Base-by-base conservation (phyloP, 2,329 filamentous ascomycete species). In the Cladosporium phlei region DNA sequence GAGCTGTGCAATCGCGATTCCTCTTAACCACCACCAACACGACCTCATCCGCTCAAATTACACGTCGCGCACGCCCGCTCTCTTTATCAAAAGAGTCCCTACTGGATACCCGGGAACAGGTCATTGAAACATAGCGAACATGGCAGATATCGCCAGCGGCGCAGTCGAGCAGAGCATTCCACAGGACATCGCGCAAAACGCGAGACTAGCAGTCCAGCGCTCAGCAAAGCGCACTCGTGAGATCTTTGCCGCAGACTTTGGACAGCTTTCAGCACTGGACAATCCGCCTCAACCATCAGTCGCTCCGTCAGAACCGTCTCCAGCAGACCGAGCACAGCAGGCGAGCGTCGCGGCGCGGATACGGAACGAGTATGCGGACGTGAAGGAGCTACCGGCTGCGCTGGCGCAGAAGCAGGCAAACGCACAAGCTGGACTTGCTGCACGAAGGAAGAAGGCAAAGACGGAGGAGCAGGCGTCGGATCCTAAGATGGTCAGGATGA, bases 321-420 rank as follows among this genome's bases (percentile, higher is more conserved):
- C 70, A 4, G 60, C 61, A 28, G 66, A 73, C 10, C 59, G 66
- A 39, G 67, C 72, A 34, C 69, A 74, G 48, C 66, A 66, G 52
- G 64, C 72, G 35, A 69, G 71, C 40, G 69, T 82, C 34, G 69
- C 76, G 22, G 67, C 75, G 45, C 79, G 83, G 38, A 80, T 86
- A 61, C 75, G 76, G 44, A 74, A 73, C 60, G 89, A 96, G 70
- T 96, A 95, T 67, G 78, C 82, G 57, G 74, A 83, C 60, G 83
- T 93, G 17, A 80, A 82, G 62, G 83, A 85, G 52, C 76, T 96
- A 3, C 90, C 90, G 5, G 79, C 84, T 17, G 80, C 80, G 1
- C 76, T 96, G 16, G 86, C 86, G 27, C 83, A 86, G 17, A 93
- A 90, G 64, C 85, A 90, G 66, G 83, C 85, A 11, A 79, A 74